Evolutionary conservation across 2,329 filamentous ascomycete species (phyloP).

Genomic region (Neopestalotiopsis sp.): DNA sequence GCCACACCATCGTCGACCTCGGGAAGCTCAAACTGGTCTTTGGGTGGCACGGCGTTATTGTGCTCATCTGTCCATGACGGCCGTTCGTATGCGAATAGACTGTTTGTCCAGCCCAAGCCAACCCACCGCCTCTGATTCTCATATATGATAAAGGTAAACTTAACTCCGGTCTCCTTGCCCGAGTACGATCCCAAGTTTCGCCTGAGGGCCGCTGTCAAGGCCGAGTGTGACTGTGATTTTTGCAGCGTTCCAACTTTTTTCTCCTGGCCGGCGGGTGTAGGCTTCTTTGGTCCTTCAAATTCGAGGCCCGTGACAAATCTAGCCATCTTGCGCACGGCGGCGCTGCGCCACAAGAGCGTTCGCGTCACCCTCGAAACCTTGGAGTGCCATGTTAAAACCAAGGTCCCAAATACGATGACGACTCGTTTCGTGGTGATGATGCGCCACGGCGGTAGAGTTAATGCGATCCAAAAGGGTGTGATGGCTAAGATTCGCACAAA

Average conservation of each 20-base stretch:
- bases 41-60: slow-evolving; percentile 77
- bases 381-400: slow-evolving; percentile 91
- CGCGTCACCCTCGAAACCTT: slow-evolving; percentile 83
- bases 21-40: slow-evolving; percentile 70
- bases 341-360: slow-evolving; percentile 88
- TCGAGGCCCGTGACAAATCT: slow-evolving; percentile 80
- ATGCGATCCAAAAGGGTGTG: slow-evolving; percentile 83
- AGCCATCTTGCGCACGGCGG: slow-evolving; percentile 71
- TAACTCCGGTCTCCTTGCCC: slow-evolving; percentile 76
- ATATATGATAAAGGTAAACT: slow-evolving; percentile 95
- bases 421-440: slow-evolving; percentile 88
- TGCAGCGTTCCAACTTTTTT: slow-evolving; percentile 37
- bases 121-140: slow-evolving; percentile 97
- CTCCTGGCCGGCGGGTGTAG: slow-evolving; percentile 21
- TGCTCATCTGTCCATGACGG: slow-evolving; percentile 96
- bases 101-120: slow-evolving; percentile 92
- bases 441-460: slow-evolving; percentile 82
- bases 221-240: slow-evolving; percentile 34
- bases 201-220: slow-evolving; percentile 38
- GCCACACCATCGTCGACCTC: slow-evolving; percentile 64
- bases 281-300: slow-evolving; percentile 60
- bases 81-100: slow-evolving; percentile 87
- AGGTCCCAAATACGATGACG: slow-evolving; percentile 82
- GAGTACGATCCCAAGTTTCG: slow-evolving; percentile 38
- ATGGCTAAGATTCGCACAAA: slow-evolving; percentile 88